These are phyloP conservation scores for Cystobasidium sp. DNA, from an alignment of 1,284 basidiomycete genomes.

Conservation along the genomic window DNA sequence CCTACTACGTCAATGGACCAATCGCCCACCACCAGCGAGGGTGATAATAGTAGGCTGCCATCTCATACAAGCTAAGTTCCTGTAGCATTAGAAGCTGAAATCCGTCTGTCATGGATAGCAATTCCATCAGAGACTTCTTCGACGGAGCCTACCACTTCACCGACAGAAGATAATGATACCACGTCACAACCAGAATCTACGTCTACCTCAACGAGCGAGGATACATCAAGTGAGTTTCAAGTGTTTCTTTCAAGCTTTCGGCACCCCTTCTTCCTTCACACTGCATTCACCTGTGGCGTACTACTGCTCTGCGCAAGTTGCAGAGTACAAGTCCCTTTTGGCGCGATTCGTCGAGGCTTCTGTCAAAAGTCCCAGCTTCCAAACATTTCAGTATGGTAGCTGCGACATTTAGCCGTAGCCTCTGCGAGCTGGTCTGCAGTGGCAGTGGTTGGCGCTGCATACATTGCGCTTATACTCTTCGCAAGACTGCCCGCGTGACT, in stretches of 20 bases:
- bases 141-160: not conserved
- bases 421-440: no score
- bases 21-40: not conserved
- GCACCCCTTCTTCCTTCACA: not conserved
- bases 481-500: no score
- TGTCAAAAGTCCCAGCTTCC: no score
- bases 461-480: no score
- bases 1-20: constrained; percentile 1
- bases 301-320: no score
- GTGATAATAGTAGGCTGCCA: not conserved
- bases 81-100: not conserved
- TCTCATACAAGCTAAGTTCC: not conserved
- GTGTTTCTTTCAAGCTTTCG: not conserved
- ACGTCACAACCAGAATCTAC: not conserved
- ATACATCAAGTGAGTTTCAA: not conserved
- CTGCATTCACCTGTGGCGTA: not conserved
- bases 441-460: no score
- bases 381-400: no score
- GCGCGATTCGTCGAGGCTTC: no score
- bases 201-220: no score
- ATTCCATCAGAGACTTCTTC: not conserved
- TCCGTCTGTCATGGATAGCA: no score
- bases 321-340: not conserved
- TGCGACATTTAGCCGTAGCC: no score
- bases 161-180: not conserved